A percentile compares a stretch with the other conserved stretches of the same genome.
Evolutionary conservation across 345 rosid genomes (phyloP).

Genomic region (Camelina laxa): DNA sequence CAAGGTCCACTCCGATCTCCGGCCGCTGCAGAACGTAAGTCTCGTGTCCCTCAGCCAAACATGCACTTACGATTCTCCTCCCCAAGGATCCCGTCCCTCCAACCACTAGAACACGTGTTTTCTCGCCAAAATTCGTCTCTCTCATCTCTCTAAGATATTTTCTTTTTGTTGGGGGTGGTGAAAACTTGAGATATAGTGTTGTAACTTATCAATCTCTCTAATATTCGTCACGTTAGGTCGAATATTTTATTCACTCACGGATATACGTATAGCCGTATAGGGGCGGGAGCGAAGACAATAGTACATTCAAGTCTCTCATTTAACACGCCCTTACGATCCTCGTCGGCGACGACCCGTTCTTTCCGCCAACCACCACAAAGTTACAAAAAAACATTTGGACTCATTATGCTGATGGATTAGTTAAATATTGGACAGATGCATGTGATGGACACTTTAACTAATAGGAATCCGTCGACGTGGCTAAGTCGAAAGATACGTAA

Average conservation of each 20-base stretch:
- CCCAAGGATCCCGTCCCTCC: constrained; percentile 84
- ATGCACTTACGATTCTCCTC: constrained; percentile 67
- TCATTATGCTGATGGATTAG: not conserved
- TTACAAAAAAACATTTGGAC: not conserved
- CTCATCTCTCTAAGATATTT: constrained; percentile 16
- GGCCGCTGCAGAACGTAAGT: constrained; percentile 59
- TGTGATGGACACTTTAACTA: not conserved
- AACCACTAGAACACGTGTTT: constrained; percentile 56
- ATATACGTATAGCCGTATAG: not conserved
- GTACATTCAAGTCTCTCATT: not conserved
- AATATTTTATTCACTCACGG: not conserved
- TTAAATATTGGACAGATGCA: not conserved
- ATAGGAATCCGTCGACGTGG: not conserved
- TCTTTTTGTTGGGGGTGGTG: not conserved
- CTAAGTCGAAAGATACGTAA: not conserved
- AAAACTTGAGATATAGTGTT: not conserved
- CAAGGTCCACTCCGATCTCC: constrained; percentile 67
- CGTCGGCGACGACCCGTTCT: not conserved
- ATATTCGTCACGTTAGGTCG: not conserved
- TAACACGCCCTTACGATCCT: not conserved
- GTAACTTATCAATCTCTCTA: not conserved
- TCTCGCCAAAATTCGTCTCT: constrained; percentile 5
- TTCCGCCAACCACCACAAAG: not conserved
- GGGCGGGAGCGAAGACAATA: not conserved
- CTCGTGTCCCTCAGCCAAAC: constrained; percentile 63